Base-by-base conservation (phyloP, 140 eudicot species). In the Anethum foeniculum region DNA sequence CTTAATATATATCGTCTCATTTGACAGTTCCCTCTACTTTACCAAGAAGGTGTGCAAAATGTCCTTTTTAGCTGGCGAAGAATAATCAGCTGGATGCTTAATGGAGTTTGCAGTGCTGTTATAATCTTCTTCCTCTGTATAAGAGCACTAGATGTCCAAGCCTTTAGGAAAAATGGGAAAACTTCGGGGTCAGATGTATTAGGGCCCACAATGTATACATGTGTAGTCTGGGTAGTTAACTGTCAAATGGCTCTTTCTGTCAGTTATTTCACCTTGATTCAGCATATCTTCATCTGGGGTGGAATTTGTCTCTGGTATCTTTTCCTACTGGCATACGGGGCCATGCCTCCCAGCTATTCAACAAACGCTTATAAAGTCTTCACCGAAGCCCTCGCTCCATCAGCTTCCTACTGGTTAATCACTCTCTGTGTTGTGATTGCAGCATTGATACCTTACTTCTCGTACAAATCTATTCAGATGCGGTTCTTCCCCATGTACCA, bases 31-130 rank as follows among this genome's bases (percentile, higher is more conserved):
- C 96, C 98, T 10, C 83, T 90, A 79, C 84, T 93, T 13, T 93
- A 93, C 82, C 98, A 93, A 93, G 97, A 93, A 89, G 98, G 98
- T 30, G 92, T 91, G 10, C 98, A 90, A 74, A 87, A 93, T 86
- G 79, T 86, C 71, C 97, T 93, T 19, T 93, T 93, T 83, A 83
- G 92, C 82, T 93, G 98, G 98, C 90, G 86, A 14, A 88, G 96
- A 6, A 88, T 93, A 79, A 86, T 91, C 46, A 96, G 96, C 60
- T 93, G 98, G 98, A 90, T 91, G 91, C 77, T 93, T 19, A 93
- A 93, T 72, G 98, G 97, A 14, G 80, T 91, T 32, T 79, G 85
- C 65, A 90, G 89, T 32, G 91, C 93, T 77, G 25, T 83, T 23
- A 85, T 90, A 43, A 84, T 93, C 79, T 93, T 91, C 86, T 93